Base-by-base conservation (phyloP, 192 early-diverging fungal genomes). In the Dissophora globulifera region DNA sequence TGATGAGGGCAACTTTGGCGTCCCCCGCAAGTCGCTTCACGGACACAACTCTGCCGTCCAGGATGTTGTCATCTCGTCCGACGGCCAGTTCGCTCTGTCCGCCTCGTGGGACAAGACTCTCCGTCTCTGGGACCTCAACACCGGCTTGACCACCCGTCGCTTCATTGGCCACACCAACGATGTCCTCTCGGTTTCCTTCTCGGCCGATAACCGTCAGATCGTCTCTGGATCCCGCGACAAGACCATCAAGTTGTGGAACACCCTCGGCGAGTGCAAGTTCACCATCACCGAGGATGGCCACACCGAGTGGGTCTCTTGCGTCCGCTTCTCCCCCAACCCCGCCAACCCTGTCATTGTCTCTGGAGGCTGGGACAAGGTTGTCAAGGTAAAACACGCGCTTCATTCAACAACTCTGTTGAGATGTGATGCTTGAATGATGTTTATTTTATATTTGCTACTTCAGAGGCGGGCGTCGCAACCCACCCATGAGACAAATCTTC, bases 171-270 rank as follows among this genome's bases (percentile, higher is more conserved):
- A 99, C 93, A 90, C 87, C 81, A 93, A 93, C 87, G 96, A 98
- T 84, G 97, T 99, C 68, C 81, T 98, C 59, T 99, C 97, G 35
- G 97, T 98, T 69, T 94, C 96, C 78, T 99, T 99, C 95, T 98
- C 97, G 74, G 93, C 97, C 30, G 97, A 99, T 85, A 98, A 98
- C 93, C 93, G 96, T 79, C 96, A 98, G 89, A 98, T 99, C 75
- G 95, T 99, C 62, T 97, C 95, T 60, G 94, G 93, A 69, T 96
- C 95, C 71, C 94, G 95, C 82, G 97, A 99, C 87, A 96, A 95
- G 91, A 90, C 89, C 83, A 97, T 99, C 91, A 99, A 98, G 92
- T 87, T 99, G 80, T 99, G 97, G 97, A 98, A 99, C 93, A 99
- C 96, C 58, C 89, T 99, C 32, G 97, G 96, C 78, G 97, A 99